Percentiles rank a stretch among this genome's conserved stretches.
These are phyloP conservation scores for Sclerotiophoma versabilis DNA, from an alignment of 2,329 filamentous ascomycete species.

Conservation along the genomic window DNA sequence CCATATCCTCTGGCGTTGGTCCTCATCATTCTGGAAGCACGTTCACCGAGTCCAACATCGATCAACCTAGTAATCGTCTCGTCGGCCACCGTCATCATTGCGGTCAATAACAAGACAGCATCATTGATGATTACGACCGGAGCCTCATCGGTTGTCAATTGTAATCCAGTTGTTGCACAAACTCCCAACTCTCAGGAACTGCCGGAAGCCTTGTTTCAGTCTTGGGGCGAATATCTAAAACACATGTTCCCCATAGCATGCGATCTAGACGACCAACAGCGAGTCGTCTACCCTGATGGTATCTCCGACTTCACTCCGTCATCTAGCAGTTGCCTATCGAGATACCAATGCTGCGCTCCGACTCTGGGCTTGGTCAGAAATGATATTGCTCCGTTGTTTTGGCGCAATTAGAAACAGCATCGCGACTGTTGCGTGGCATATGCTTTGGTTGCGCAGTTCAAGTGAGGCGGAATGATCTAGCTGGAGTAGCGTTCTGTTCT, in stretches of 20 bases:
- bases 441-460: neutral
- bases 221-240: conserved; percentile 6
- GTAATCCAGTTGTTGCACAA: neutral
- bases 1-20: neutral
- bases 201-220: neutral
- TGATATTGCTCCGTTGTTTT: neutral
- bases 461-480: conserved; percentile 5
- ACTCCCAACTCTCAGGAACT: neutral
- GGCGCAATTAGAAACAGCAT: neutral
- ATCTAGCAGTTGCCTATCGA: neutral
- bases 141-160: neutral
- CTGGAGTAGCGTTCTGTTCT: neutral
- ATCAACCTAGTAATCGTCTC: neutral
- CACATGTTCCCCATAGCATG: neutral
- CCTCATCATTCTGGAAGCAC: conserved; percentile 5
- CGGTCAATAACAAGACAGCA: neutral
- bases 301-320: neutral
- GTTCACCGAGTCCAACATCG: conserved; percentile 4
- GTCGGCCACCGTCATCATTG: neutral
- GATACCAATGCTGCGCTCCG: neutral
- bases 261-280: neutral
- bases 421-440: neutral
- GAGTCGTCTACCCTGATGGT: neutral
- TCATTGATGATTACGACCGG: neutral
- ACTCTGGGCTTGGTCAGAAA: neutral